Base-by-base conservation (phyloP, 2,329 filamentous ascomycete genomes). In the Pyricularia sp. region DNA sequence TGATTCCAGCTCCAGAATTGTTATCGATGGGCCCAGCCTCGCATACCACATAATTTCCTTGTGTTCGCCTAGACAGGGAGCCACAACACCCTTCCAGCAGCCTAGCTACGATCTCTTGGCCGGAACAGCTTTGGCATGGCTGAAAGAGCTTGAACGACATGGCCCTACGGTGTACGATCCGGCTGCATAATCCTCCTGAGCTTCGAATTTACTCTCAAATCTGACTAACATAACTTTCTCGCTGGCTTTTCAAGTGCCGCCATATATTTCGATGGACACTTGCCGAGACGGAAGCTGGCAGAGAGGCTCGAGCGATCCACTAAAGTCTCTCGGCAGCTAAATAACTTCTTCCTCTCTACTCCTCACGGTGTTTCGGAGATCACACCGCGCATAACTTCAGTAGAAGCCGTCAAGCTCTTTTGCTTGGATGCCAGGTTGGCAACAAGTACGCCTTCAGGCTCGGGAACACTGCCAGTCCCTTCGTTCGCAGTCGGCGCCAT, bases 251-350 rank as follows among this genome's bases (percentile, higher is more conserved):
- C 71, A 77, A 92, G 89, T 72, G 80, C 86, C 69, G 87, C 84
- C 65, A 91, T 97, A 68, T 93, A 90, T 76, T 97, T 98, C 74
- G 94, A 98, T 77, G 93, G 93, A 17, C 89, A 87, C 69, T 83
- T 98, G 0, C 94, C 94, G 0, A 70, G 76, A 0, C 78, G 82
- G 4, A 97, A 97, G 76, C 82, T 84, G 42, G 76, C 79, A 0
- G 86, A 88, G 7, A 86, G 93, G 4, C 79, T 89, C 67, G 77
- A 84, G 11, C 84, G 93, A 42, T 81, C 91, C 50, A 80, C 87
- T 66, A 83, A 81, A 25, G 86, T 83, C 26, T 86, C 90, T 9
- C 78, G 80, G 4, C 83, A 86, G 26, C 79, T 94, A 26, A 82
- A 84, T 58, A 77, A 78, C 2, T 81, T 85, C 65, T 83, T 83